Conservation (phyloP, 2,329 filamentous ascomycete species). For the Curvularia lunata region DNA sequence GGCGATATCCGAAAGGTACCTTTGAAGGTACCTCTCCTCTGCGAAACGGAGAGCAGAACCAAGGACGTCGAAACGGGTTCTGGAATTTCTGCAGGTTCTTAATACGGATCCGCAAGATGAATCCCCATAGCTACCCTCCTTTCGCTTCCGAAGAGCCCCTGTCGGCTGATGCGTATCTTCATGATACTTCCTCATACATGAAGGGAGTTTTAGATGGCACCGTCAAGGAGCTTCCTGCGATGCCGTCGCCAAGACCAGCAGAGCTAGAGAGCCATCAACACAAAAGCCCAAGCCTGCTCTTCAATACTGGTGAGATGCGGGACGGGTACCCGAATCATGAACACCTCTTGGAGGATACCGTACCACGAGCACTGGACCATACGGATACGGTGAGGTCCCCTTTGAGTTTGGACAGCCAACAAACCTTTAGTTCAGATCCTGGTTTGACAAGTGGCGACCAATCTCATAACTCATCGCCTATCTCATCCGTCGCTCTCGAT, state of each 20-base stretch:
- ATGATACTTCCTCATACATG: not conserved
- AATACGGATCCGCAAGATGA: conserved; percentile 4
- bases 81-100: conserved; percentile 6
- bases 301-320: not conserved
- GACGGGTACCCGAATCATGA: too few species aligned
- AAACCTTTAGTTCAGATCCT: not conserved
- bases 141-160: not conserved
- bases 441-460: conserved; percentile 1
- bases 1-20: not conserved
- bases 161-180: not conserved
- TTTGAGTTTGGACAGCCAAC: not conserved
- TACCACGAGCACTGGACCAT: not conserved
- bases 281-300: not conserved
- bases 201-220: conserved; percentile 3
- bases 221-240: conserved; percentile 3
- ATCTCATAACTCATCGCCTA: conserved; percentile 6
- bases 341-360: not conserved
- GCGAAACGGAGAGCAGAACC: not conserved
- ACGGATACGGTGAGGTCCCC: not conserved
- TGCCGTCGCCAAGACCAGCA: not conserved
- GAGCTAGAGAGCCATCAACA: not conserved
- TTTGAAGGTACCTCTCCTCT: not conserved
- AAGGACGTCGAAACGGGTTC: not conserved
- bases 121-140: not conserved
- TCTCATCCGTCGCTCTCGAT: conserved; percentile 11